Evolutionary conservation across 805 yeast genomes (phyloP), one percentile per base, ranked within the genome.

Genomic region (Dipodascus albidus): DNA sequence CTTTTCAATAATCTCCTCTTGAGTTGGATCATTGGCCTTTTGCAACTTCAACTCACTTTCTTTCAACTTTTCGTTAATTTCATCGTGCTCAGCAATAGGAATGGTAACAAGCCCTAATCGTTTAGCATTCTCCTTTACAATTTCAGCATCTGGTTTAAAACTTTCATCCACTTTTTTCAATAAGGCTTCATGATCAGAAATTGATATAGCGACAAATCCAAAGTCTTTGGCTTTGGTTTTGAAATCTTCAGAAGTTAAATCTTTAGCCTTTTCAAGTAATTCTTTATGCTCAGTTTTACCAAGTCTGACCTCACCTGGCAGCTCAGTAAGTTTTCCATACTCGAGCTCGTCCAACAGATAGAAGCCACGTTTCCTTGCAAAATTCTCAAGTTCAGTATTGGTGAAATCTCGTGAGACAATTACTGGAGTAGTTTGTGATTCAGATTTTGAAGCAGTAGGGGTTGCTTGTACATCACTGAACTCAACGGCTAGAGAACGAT

Each of bases 91-190:
- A 8, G 47, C 52, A 2, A 38, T 50, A 9, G 65, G 56, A 57
- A 19, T 48, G 50, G 9, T 23, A 41, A 11, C 33, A 41, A 1
- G 58, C 11, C 58, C 59, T 20, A 41, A 47, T 3, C 21, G 31
- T 14, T 33, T 44, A 1, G 60, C 59, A n/a, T 54, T 42, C 17
- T n/a, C 11, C 9, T 48, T 11, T 17, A 58, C 14, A 2, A 52
- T 49, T 23, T 63, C 44, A 3, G 65, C 65, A 15, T 47, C 35
- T 22, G 49, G 53, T 3, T 54, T 57, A 47, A 23, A 49, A 53
- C 68, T 67, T 27, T 70, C 70, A 14, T 62, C 63, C 27, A 61
- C 60, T 3, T 62, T 64, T 44, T 15, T 23, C 23, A 14, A 44
- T 47, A 47, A 14, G 15, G 22, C 21, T 11, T 27, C 20, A 20